Evolutionary conservation across 495 filamentous ascomycete genomes (phyloP), one percentile per base, ranked within the genome.

Genomic region (Diplogelasinospora grovesii): DNA sequence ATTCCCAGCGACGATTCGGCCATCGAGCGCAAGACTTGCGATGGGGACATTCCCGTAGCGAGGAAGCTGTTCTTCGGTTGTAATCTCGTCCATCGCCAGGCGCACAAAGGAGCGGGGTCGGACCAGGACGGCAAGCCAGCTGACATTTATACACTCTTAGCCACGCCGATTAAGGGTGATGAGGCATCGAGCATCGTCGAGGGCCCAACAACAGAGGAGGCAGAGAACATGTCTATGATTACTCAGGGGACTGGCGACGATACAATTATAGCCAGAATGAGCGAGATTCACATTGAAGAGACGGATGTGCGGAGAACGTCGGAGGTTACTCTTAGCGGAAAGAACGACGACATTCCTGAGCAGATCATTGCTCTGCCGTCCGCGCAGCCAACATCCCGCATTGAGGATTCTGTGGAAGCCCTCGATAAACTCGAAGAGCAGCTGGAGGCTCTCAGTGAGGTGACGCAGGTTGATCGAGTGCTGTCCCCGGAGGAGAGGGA

Each of bases 341-440:
- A 26, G 31, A 51, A 34, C 5, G 59, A 68, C 40, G 67, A 58
- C n/a, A 66, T 66, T 36, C 31, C 61, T 10, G 56, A 69, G 24
- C 51, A 63, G n/a, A 59, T 66, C 39, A 59, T 49, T 26, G 39
- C 52, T 22, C 52, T 64, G 15, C 35, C 35, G 7, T 66, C 65
- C 16, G 51, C 59, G 13, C 65, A 68, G 41, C 55, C 62, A 1
- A 41, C 70, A 9, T 68, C 70, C 20, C 72, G 74, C n/a, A 80
- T 82, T 30, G 78, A 82, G 56, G 79, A 85, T 45, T 81, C 80
- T 20, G 70, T 85, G 18, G 75, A 81, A 52, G 79, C 74, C 28
- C 66, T 85, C 13, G 82, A 86, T 54, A 70, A 70, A 35, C 70
- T 86, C 22, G 81, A 87, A 47, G 82, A 86, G 22, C 71, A 79